phyloP scores from a whole-genome alignment of 192 early-diverging fungal species.

The Phycomyces blakesleeanus region DNA sequence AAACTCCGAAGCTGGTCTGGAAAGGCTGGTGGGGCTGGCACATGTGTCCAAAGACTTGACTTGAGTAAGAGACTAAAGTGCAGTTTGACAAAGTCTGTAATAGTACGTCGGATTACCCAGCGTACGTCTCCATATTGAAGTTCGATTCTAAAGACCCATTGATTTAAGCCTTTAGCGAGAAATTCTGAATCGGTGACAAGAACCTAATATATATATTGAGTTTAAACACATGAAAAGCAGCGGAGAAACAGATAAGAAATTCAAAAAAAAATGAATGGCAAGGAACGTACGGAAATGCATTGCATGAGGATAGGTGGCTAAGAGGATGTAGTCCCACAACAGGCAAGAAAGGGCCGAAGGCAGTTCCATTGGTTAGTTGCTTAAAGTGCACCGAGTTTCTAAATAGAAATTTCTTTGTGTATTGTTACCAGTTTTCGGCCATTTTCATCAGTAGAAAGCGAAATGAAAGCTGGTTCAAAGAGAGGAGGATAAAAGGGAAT shows the following conservation, averaged over 20 bases:
- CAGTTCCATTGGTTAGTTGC: background rate
- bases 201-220: background rate
- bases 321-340: background rate
- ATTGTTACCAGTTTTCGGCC: slow-evolving; percentile 27
- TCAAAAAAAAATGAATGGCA: too few relatives aligned
- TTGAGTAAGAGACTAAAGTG: slow-evolving; percentile 52
- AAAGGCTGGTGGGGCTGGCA: slow-evolving; percentile 29
- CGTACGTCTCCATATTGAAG: slow-evolving; percentile 67
- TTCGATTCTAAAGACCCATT: slow-evolving; percentile 27
- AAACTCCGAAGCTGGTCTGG: slow-evolving; percentile 22
- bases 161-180: slow-evolving; percentile 3
- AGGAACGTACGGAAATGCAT: slow-evolving; percentile 29
- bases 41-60: slow-evolving; percentile 21
- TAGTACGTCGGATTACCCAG: slow-evolving; percentile 69
- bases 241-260: background rate
- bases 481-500: slow-evolving; percentile 32
- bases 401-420: too few relatives aligned
- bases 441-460: slow-evolving; percentile 28
- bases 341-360: too few relatives aligned
- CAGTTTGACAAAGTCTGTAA: slow-evolving; percentile 62
- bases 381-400: background rate
- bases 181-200: slow-evolving; percentile 26
- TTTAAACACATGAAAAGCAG: background rate
- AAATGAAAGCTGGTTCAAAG: slow-evolving; percentile 30
- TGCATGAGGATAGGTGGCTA: slow-evolving; percentile 39